These are phyloP conservation scores for Barbatosphaeria neglecta DNA, from an alignment of 495 filamentous ascomycete species.

Conservation along the genomic window DNA sequence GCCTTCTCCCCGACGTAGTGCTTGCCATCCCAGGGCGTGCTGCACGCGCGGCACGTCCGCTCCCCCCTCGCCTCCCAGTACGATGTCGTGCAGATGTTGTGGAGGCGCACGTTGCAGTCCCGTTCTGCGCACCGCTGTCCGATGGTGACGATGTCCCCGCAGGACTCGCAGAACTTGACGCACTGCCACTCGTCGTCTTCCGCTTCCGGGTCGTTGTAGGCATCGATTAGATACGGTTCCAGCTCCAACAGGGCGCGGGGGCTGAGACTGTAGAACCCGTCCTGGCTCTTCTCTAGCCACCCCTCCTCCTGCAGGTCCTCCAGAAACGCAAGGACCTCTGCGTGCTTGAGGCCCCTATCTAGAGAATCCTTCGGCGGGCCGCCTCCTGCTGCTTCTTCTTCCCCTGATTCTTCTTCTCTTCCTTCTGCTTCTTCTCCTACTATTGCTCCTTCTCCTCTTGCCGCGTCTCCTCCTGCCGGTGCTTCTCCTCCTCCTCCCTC, in stretches of 20 bases:
- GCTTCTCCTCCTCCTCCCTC: slow-evolving; percentile 26
- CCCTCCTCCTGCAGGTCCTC: slow-evolving; percentile 60
- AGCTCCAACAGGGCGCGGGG: slow-evolving; percentile 77
- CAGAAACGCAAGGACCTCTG: slow-evolving; percentile 64
- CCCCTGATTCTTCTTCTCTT: slow-evolving; percentile 25
- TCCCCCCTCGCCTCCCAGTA: slow-evolving; percentile 54
- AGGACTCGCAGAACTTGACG: slow-evolving; percentile 82
- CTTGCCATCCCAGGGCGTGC: slow-evolving; percentile 57
- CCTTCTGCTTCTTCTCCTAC: slow-evolving; percentile 15
- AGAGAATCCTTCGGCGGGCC: no score
- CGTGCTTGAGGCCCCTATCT: slow-evolving; percentile 52
- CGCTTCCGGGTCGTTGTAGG: slow-evolving; percentile 65
- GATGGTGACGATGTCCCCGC: slow-evolving; percentile 80
- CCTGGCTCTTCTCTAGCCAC: slow-evolving; percentile 66
- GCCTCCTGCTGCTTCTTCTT: slow-evolving; percentile 20
- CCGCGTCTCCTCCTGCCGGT: slow-evolving; percentile 20
- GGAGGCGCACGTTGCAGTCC: slow-evolving; percentile 58
- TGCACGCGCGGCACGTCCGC: slow-evolving; percentile 64
- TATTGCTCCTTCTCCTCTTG: slow-evolving; percentile 30
- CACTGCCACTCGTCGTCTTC: slow-evolving; percentile 47
- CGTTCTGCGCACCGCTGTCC: slow-evolving; percentile 69
- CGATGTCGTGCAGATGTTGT: slow-evolving; percentile 62
- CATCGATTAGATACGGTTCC: slow-evolving; percentile 63
- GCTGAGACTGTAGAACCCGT: slow-evolving; percentile 62
- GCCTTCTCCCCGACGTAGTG: slow-evolving; percentile 77